Percentiles rank a stretch among this genome's conserved stretches.
Conservation (phyloP, 805 yeast genomes). For the Sugiyamaella chiloensis region DNA sequence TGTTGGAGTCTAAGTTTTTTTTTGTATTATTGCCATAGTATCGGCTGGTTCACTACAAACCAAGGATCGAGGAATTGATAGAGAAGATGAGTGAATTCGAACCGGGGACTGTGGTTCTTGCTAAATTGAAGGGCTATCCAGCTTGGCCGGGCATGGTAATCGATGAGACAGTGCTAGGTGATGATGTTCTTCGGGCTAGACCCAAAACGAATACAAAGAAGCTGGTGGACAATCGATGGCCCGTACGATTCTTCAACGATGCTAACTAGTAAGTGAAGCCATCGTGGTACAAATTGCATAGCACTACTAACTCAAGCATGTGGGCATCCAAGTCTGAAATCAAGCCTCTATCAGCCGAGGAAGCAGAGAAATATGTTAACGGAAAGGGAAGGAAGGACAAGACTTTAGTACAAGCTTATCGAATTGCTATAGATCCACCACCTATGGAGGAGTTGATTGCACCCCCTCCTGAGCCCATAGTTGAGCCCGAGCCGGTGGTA, state of each 20-base stretch:
- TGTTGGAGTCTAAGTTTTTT: too few species aligned
- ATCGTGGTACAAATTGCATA: background rate
- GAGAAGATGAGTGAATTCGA: background rate
- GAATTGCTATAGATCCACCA: slow-evolving; percentile 53
- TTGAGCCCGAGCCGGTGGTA: background rate
- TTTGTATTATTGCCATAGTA: too few species aligned
- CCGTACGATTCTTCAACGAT: slow-evolving; percentile 67
- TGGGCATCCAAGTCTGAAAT: slow-evolving; percentile 60
- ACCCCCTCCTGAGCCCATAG: slow-evolving; percentile 2
- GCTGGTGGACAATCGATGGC: slow-evolving; percentile 34
- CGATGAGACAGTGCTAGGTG: slow-evolving; percentile 24
- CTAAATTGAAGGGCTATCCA: slow-evolving; percentile 82
- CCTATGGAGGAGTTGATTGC: slow-evolving; percentile 45
- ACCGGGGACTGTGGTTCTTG: slow-evolving; percentile 60
- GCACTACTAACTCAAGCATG: slow-evolving; percentile 30
- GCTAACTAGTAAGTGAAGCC: slow-evolving; percentile 37
- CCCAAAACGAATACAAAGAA: slow-evolving; percentile 36
- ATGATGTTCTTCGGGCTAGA: slow-evolving; percentile 25
- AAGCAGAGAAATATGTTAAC: slow-evolving; percentile 41
- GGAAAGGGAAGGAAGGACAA: slow-evolving; percentile 41
- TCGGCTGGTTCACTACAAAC: too few species aligned
- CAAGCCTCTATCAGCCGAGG: slow-evolving; percentile 41
- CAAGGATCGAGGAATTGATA: background rate
- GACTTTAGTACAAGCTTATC: slow-evolving; percentile 48
- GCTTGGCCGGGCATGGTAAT: slow-evolving; percentile 83